Evolutionary conservation across 164 flowering plant genomes (phyloP), one percentile per base, ranked within the genome.

Genomic region (Pachysandra terminalis): DNA sequence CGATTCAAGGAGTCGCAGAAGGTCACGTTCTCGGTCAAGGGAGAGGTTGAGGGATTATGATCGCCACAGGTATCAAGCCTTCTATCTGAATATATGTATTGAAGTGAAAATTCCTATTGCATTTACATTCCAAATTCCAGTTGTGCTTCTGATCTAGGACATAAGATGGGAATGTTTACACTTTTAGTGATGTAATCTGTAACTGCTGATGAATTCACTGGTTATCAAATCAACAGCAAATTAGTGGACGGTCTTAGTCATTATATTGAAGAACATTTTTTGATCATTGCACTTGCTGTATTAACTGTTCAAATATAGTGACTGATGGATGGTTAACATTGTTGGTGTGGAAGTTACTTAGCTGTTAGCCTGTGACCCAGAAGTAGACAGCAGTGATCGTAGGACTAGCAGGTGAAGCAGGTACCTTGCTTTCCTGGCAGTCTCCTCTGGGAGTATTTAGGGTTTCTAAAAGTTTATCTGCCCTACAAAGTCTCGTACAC

Each of bases 31-130:
- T 22, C 81, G 91, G 15, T 90, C 97, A 9, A 77, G 56, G 76
- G 98, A 93, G 24, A 87, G 88, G 27, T 75, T 96, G 8, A 83
- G 94, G 68, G 96, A 93, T 68, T 83, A 88, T 83, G 97, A 90
- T 71, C 93, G 91, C 65, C 83, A 81, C 77, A 91, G 95, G 95
- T 89, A 79, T 28, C 51, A 5, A 6, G 14, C 0, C 14, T 23
- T 45, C 51, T 45, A 1, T 45, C 51, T 40, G 5, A 40, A 40
- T 40, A 40, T 40, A 10, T 40, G n/a, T 40, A 40, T 10, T 40
- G 10, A 40, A 40, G 10, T 10, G 45, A 5, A 40, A 40, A 5
- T 5, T 40, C 10, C 10, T 40, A 40, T 5, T 5, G 10, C 45
- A 10, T 40, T 40, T 10, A 40, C 5, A 5, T 40, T 5, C 45